A percentile compares a stretch with the other conserved stretches of the same genome.
phyloP scores from a whole-genome alignment of 441 rosid genomes.

The Corymbia calophylla region DNA sequence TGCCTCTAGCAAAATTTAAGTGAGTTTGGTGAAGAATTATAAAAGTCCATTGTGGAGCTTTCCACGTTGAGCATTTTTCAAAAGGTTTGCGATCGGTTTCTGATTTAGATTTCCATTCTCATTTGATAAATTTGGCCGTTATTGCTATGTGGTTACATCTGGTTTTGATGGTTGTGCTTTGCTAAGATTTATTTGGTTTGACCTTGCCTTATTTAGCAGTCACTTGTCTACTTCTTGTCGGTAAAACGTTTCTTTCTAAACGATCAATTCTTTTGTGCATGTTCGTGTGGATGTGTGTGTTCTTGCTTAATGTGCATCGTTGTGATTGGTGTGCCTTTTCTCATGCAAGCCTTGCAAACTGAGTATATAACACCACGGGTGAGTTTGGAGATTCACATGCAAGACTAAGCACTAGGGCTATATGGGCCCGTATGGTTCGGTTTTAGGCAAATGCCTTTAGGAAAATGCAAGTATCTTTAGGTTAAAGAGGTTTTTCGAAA shows the following conservation, averaged over 20 bases:
- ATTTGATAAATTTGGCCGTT: neutral
- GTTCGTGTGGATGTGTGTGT: accelerated
- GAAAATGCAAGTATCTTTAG: no score
- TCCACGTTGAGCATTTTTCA: accelerated
- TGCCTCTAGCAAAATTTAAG: no score
- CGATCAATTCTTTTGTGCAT: neutral
- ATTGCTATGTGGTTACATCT: neutral
- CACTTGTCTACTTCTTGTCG: neutral
- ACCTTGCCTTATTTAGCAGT: neutral
- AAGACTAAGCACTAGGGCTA: no score
- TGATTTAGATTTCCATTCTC: neutral
- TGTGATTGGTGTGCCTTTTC: neutral
- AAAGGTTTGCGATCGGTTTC: accelerated
- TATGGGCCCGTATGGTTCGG: no score
- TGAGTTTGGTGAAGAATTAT: neutral
- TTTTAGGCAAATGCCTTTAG: no score
- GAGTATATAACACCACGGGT: neutral
- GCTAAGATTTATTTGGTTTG: neutral
- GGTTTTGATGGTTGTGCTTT: neutral
- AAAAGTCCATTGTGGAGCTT: neutral
- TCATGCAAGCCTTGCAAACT: neutral
- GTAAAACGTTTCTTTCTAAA: no score
- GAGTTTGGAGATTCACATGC: neutral
- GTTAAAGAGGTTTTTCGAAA: no score
- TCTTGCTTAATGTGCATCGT: neutral